A percentile compares a stretch with the other conserved stretches of the same genome.
These are phyloP conservation scores for Oryza nivara DNA, from an alignment of 176 grass and related monocot species.

Conservation along the genomic window DNA sequence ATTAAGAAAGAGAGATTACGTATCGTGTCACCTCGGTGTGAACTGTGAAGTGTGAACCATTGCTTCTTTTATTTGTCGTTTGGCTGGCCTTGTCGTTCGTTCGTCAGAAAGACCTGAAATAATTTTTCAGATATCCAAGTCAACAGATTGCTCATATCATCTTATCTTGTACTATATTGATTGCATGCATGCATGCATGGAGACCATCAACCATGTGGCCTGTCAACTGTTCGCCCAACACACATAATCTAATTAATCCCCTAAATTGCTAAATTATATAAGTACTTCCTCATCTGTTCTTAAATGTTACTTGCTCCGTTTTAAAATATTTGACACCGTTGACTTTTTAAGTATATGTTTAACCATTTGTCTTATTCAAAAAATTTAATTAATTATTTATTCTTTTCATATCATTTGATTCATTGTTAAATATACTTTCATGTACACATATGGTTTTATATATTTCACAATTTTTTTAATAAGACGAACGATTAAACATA, in stretches of 20 bases:
- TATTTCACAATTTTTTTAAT: too few relatives aligned
- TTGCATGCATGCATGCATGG: not conserved
- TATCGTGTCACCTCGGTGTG: not conserved
- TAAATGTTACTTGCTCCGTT: too few relatives aligned
- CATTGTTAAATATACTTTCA: too few relatives aligned
- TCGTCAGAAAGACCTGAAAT: not conserved
- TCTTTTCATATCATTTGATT: too few relatives aligned
- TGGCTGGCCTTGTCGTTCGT: not conserved
- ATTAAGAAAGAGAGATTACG: not conserved
- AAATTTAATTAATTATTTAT: too few relatives aligned
- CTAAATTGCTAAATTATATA: not conserved
- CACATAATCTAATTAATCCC: slow-evolving; percentile 9
- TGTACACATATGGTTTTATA: too few relatives aligned
- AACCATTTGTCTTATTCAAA: too few relatives aligned
- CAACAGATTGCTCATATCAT: slow-evolving; percentile 19
- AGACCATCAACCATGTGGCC: slow-evolving; percentile 48
- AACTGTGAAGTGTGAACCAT: slow-evolving; percentile 26
- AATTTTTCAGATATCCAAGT: slow-evolving; percentile 27
- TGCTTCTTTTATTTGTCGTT: slow-evolving; percentile 39
- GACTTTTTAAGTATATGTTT: too few relatives aligned
- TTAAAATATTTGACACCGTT: too few relatives aligned
- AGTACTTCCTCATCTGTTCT: too few relatives aligned
- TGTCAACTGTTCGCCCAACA: slow-evolving; percentile 44
- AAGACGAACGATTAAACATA: too few relatives aligned
- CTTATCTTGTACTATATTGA: not conserved